Conservation (phyloP, 106 monocot genomes). For the Chionographis japonica region DNA sequence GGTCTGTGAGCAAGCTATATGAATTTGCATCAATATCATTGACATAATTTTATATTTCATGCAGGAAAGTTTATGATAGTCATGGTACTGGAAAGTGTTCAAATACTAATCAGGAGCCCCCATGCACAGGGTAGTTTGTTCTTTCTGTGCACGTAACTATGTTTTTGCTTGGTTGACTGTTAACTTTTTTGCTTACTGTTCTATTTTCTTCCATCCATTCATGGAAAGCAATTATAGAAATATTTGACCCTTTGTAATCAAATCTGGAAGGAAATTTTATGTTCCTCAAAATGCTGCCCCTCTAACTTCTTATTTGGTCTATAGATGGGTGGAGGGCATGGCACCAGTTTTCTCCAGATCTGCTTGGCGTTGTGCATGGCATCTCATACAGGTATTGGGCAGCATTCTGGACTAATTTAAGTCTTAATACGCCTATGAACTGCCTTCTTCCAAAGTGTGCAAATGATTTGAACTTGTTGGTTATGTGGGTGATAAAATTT, state of each 20-base stretch:
- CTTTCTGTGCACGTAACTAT: background rate
- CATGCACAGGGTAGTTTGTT: conserved; percentile 54
- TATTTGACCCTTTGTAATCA: too few species aligned
- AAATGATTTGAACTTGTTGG: too few species aligned
- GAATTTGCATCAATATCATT: background rate
- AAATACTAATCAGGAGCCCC: conserved; percentile 38
- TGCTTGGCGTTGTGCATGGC: conserved; percentile 89
- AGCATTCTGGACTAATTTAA: background rate
- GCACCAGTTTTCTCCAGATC: conserved; percentile 86
- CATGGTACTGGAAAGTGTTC: conserved; percentile 32
- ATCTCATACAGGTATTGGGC: conserved; percentile 77
- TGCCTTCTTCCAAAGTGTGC: too few species aligned
- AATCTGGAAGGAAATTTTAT: too few species aligned
- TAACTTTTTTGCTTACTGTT: background rate
- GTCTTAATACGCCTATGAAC: background rate
- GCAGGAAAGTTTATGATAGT: conserved; percentile 38
- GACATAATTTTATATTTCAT: background rate
- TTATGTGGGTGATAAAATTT: too few species aligned
- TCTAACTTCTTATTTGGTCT: background rate
- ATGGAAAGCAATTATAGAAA: background rate
- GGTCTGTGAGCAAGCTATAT: background rate
- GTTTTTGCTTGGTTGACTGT: background rate
- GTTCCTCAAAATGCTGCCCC: too few species aligned
- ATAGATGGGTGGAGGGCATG: conserved; percentile 95
- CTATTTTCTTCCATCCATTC: background rate